phyloP scores from a whole-genome alignment of 176 grass and related monocot genomes.

The Metroxylon sagu region DNA sequence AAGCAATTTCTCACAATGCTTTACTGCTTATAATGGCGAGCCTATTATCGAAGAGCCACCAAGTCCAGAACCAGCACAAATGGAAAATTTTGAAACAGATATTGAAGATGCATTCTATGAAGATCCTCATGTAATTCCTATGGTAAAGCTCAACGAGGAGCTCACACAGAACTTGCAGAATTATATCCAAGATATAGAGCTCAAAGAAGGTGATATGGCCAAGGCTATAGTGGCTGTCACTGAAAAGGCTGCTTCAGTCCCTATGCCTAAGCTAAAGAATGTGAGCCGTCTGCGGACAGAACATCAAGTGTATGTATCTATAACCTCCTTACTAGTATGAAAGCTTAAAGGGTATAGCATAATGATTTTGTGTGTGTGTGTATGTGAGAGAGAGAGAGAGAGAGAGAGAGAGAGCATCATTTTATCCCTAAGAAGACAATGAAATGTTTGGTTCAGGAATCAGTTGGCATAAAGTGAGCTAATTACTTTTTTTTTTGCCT shows the following conservation, averaged over 20 bases:
- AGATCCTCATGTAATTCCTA: slow-evolving; percentile 69
- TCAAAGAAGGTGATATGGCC: slow-evolving; percentile 58
- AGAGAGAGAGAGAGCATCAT: too few relatives aligned
- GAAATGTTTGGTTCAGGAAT: not conserved
- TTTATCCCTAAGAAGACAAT: too few relatives aligned
- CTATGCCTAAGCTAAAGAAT: slow-evolving; percentile 82
- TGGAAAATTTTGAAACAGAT: slow-evolving; percentile 31
- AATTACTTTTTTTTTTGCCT: slow-evolving; percentile 11
- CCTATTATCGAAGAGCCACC: slow-evolving; percentile 84
- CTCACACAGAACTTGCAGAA: slow-evolving; percentile 70
- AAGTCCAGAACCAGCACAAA: slow-evolving; percentile 48
- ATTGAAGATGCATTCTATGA: slow-evolving; percentile 73
- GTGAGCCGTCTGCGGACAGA: slow-evolving; percentile 76
- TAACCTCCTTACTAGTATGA: not conserved
- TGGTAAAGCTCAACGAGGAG: slow-evolving; percentile 65
- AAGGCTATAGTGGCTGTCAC: slow-evolving; percentile 58
- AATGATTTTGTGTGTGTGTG: too few relatives aligned
- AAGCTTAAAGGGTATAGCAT: too few relatives aligned
- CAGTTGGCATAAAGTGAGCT: not conserved
- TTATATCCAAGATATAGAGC: slow-evolving; percentile 57
- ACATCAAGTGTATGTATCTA: slow-evolving; percentile 70
- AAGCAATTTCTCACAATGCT: slow-evolving; percentile 1
- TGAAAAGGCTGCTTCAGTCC: slow-evolving; percentile 63
- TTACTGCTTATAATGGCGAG: slow-evolving; percentile 21
- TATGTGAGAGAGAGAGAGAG: too few relatives aligned